phyloP scores from a whole-genome alignment of 257 asterid genomes.

The Scutellaria barbata region DNA sequence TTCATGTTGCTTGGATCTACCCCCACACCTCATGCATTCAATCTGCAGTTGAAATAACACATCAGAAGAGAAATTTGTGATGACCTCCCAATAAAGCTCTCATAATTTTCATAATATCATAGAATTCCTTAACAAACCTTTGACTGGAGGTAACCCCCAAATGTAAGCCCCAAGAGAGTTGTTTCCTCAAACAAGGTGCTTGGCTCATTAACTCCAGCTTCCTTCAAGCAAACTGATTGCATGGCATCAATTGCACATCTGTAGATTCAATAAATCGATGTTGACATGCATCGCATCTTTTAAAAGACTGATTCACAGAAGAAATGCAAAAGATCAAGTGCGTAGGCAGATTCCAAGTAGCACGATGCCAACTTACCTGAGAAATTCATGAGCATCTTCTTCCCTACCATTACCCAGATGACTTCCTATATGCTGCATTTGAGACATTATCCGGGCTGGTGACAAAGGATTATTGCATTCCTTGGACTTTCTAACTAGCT shows the following conservation, averaged over 20 bases:
- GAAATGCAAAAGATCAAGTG: conserved; percentile 1
- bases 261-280: conserved; percentile 23
- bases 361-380: conserved; percentile 53
- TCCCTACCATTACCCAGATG: conserved; percentile 76
- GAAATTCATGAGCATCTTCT: conserved; percentile 95
- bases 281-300: conserved; percentile 20
- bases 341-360: conserved; percentile 17
- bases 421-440: conserved; percentile 62
- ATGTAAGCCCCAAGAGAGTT: conserved; percentile 73
- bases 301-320: neutral
- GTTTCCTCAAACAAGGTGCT: conserved; percentile 68
- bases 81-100: conserved; percentile 17
- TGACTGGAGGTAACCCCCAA: conserved; percentile 89
- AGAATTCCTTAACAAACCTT: conserved; percentile 55
- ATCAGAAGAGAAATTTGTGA: neutral
- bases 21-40: conserved; percentile 78
- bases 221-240: conserved; percentile 74
- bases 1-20: conserved; percentile 69
- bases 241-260: conserved; percentile 77
- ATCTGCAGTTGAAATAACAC: conserved; percentile 57
- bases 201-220: conserved; percentile 50
- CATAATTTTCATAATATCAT: conserved; percentile 21
- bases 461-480: conserved; percentile 61
- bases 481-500: conserved; percentile 58
- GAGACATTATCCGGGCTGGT: conserved; percentile 65